Conservation (phyloP, 176 grass and related monocot genomes). For the Triticum turgidum region DNA sequence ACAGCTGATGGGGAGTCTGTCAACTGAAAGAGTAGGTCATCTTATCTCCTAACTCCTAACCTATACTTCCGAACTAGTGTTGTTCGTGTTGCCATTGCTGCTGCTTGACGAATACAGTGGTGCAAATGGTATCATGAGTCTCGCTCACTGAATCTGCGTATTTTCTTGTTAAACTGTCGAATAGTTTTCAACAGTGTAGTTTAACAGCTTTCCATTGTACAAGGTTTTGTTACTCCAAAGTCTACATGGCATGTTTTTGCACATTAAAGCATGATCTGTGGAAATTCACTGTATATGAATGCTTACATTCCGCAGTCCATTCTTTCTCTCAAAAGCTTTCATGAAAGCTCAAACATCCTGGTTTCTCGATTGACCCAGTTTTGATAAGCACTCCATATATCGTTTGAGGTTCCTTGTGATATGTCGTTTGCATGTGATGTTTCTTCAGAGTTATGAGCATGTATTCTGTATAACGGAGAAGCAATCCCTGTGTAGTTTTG, state of each 20-base stretch:
- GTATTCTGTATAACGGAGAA: not conserved
- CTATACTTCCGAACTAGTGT: not conserved
- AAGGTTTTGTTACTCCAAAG: not conserved
- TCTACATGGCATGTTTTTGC: not conserved
- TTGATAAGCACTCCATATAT: not conserved
- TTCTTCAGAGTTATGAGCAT: not conserved
- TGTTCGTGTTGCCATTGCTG: not conserved
- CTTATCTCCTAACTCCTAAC: conserved; percentile 8
- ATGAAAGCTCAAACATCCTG: not conserved
- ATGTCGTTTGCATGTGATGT: not conserved
- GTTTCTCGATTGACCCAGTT: conserved; percentile 5
- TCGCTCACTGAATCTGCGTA: not conserved
- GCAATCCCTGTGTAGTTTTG: not conserved
- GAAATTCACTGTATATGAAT: not conserved
- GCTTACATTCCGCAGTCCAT: not conserved
- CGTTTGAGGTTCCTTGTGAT: not conserved
- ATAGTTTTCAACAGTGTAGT: not conserved
- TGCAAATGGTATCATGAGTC: not conserved
- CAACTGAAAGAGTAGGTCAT: conserved; percentile 69
- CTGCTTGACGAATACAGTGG: not conserved
- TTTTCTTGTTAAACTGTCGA: conserved; percentile 3
- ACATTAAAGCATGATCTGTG: not conserved
- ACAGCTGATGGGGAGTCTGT: conserved; percentile 55
- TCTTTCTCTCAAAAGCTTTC: not conserved
- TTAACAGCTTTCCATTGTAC: not conserved